phyloP scores from a whole-genome alignment of 495 filamentous ascomycete genomes.

The Tuber melanosporum region DNA sequence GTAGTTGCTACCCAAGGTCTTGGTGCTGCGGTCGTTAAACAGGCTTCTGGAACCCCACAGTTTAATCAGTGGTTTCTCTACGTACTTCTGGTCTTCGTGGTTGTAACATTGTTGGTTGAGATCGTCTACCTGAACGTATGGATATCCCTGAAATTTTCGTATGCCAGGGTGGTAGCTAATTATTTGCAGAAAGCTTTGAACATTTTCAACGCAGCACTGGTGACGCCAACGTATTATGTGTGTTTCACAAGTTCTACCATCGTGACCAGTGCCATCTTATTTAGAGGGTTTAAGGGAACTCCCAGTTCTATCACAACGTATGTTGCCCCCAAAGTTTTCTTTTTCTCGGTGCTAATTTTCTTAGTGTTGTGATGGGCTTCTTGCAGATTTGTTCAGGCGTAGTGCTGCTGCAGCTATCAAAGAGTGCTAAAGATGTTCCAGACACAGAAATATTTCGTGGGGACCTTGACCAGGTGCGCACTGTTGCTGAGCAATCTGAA shows the following conservation, averaged over 20 bases:
- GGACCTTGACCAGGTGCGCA: conserved; percentile 88
- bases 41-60: conserved; percentile 68
- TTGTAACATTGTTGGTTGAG: conserved; percentile 79
- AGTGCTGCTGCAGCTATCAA: conserved; percentile 94
- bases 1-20: conserved; percentile 93
- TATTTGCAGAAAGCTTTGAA: conserved; percentile 87
- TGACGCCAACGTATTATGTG: conserved; percentile 97
- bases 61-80: conserved; percentile 98
- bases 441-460: conserved; percentile 89
- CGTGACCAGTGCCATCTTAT: conserved; percentile 83
- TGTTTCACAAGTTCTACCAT: conserved; percentile 95
- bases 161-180: conserved; percentile 36
- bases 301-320: conserved; percentile 67
- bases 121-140: conserved; percentile 93
- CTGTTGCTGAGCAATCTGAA: conserved; percentile 88
- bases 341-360: background rate
- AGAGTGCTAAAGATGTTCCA: conserved; percentile 94
- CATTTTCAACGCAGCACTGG: conserved; percentile 91
- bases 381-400: conserved; percentile 90
- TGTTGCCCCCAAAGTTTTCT: background rate
- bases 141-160: conserved; percentile 17
- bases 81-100: conserved; percentile 82
- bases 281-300: conserved; percentile 88
- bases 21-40: conserved; percentile 82
- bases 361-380: conserved; percentile 75